phyloP scores from a whole-genome alignment of 2,329 filamentous ascomycete genomes.

The Pseudogymnoascus sp. region DNA sequence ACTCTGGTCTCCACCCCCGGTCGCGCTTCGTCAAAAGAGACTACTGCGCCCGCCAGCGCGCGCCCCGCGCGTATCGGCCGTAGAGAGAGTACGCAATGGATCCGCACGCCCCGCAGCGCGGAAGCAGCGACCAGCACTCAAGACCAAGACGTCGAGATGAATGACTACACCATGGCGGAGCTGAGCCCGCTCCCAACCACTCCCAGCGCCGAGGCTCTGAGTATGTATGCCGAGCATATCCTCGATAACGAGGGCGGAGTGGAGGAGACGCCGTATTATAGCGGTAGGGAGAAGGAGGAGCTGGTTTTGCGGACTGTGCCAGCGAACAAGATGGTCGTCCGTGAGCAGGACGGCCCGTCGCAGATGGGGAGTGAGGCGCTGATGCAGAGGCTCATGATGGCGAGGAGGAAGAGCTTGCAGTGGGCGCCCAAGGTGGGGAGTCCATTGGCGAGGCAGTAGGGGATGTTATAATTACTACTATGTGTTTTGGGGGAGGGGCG shows the following conservation, averaged over 20 bases:
- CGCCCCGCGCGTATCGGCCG: conserved; percentile 20
- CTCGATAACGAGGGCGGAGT: conserved; percentile 19
- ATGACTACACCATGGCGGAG: conserved; percentile 19
- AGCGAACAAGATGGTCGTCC: conserved; percentile 16
- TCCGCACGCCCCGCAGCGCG: conserved; percentile 20
- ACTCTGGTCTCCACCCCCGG: conserved; percentile 39
- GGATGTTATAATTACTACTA: background rate
- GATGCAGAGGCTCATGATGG: conserved; percentile 49
- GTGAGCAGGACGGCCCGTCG: conserved; percentile 15
- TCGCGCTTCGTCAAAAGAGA: conserved; percentile 24
- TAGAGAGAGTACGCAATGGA: conserved; percentile 27
- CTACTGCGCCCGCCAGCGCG: conserved; percentile 23
- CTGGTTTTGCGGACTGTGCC: conserved; percentile 27
- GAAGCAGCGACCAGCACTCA: conserved; percentile 15
- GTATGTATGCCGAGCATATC: conserved; percentile 21
- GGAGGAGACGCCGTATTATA: conserved; percentile 14
- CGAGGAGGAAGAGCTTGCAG: conserved; percentile 67
- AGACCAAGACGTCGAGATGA: conserved; percentile 11
- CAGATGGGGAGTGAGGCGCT: conserved; percentile 38
- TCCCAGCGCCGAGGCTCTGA: conserved; percentile 24
- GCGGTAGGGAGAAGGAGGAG: conserved; percentile 2
- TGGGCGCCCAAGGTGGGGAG: conserved; percentile 69
- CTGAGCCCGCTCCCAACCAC: conserved; percentile 26
- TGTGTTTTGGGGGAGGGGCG: background rate
- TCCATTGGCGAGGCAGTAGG: conserved; percentile 47